These are phyloP conservation scores for Aciculosporium take DNA, from an alignment of 2,329 filamentous ascomycete genomes.

Conservation along the genomic window DNA sequence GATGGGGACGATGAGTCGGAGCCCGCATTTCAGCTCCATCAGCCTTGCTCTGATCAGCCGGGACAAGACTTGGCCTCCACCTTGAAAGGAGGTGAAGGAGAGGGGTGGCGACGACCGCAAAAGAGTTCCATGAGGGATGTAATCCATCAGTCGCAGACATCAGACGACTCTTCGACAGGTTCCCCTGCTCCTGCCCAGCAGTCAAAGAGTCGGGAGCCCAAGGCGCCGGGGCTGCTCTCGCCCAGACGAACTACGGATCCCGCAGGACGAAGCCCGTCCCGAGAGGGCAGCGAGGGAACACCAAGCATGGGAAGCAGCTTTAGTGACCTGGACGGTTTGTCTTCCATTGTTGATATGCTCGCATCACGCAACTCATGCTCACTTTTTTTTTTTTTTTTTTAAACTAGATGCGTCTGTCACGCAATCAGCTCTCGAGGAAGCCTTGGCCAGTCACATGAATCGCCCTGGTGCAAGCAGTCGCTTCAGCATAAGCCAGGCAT, in stretches of 20 bases:
- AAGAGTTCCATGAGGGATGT: constrained; percentile 19
- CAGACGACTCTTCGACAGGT: constrained; percentile 48
- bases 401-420: constrained; percentile 60
- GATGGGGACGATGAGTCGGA: constrained; percentile 45
- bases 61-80: constrained; percentile 38
- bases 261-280: constrained; percentile 40
- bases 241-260: constrained; percentile 47
- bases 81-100: constrained; percentile 30
- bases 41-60: constrained; percentile 20
- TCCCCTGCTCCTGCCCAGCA: constrained; percentile 24
- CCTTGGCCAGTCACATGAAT: constrained; percentile 43
- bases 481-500: constrained; percentile 56
- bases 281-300: constrained; percentile 56
- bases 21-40: constrained; percentile 40
- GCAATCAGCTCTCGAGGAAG: constrained; percentile 67
- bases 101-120: constrained; percentile 17
- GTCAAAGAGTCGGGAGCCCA: constrained; percentile 18
- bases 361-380: constrained; percentile 1
- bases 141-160: constrained; percentile 38
- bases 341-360: constrained; percentile 1
- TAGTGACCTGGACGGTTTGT: constrained; percentile 63
- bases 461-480: constrained; percentile 21
- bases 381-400: not conserved
- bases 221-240: constrained; percentile 33
- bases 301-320: constrained; percentile 78